phyloP scores from a whole-genome alignment of 2,329 filamentous ascomycete species.

The Falciphora oryzae region DNA sequence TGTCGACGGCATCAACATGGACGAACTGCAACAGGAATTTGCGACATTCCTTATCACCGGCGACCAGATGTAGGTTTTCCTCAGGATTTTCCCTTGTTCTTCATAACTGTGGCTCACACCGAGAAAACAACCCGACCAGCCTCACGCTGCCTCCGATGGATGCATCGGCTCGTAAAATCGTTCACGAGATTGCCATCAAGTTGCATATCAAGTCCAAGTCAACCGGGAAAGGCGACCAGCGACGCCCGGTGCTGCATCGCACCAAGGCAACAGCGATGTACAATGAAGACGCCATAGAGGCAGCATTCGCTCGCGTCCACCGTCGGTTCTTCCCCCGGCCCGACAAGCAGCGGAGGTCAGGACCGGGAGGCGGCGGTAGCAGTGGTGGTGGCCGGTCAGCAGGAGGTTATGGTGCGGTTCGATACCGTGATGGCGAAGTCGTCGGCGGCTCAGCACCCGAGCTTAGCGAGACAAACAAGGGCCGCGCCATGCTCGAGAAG shows the following conservation, averaged over 20 bases:
- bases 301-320: slow-evolving; percentile 38
- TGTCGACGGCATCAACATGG: slow-evolving; percentile 61
- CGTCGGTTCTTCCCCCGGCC: slow-evolving; percentile 51
- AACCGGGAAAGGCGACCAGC: slow-evolving; percentile 62
- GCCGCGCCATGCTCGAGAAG: slow-evolving; percentile 83
- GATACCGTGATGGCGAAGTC: slow-evolving; percentile 77
- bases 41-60: slow-evolving; percentile 60
- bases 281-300: slow-evolving; percentile 49
- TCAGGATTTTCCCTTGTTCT: not conserved
- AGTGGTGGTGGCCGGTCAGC: slow-evolving; percentile 22
- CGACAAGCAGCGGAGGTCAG: slow-evolving; percentile 27
- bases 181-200: slow-evolving; percentile 72
- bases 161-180: slow-evolving; percentile 65
- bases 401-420: slow-evolving; percentile 35
- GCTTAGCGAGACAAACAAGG: slow-evolving; percentile 74
- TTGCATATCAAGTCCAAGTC: slow-evolving; percentile 83
- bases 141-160: slow-evolving; percentile 79
- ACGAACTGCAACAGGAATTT: slow-evolving; percentile 68
- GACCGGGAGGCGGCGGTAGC: slow-evolving; percentile 20
- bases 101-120: slow-evolving; percentile 9
- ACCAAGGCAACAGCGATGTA: slow-evolving; percentile 61
- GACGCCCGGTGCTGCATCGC: slow-evolving; percentile 74
- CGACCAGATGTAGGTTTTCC: slow-evolving; percentile 51
- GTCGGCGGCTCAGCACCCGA: slow-evolving; percentile 83
- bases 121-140: slow-evolving; percentile 33